Conservation (phyloP, 176 grass and related monocot genomes). For the Oryza nivara region DNA sequence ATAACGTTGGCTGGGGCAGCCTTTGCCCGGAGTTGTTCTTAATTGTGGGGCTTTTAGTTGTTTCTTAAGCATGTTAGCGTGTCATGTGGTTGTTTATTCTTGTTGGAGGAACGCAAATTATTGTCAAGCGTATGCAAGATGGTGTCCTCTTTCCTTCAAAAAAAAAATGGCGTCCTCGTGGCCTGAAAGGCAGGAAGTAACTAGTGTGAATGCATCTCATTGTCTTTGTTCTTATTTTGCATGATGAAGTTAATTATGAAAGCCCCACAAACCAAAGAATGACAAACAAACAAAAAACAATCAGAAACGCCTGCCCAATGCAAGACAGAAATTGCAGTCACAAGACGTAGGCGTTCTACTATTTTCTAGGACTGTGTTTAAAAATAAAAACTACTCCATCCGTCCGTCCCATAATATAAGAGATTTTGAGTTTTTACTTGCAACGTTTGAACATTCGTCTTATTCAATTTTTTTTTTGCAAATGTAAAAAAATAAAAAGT, state of each 20-base stretch:
- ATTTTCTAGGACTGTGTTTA: no score
- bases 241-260: not conserved
- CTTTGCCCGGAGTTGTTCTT: not conserved
- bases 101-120: not conserved
- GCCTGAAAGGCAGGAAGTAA: not conserved
- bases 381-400: no score
- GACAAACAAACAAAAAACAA: not conserved
- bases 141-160: not conserved
- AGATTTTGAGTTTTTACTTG: no score
- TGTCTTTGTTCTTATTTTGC: not conserved
- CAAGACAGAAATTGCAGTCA: not conserved
- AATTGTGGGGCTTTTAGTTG: not conserved
- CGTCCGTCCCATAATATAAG: no score
- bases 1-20: slow-evolving; percentile 11
- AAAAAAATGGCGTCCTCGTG: not conserved
- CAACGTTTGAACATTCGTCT: no score
- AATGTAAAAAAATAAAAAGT: no score
- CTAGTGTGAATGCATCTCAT: not conserved
- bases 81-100: not conserved
- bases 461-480: no score
- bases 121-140: slow-evolving; percentile 18
- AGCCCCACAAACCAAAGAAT: not conserved
- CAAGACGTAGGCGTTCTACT: not conserved
- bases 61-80: not conserved
- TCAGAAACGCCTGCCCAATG: not conserved